These are phyloP conservation scores for Hygrophoropsis aurantiaca DNA, from an alignment of 768 basidiomycete species.

Conservation along the genomic window DNA sequence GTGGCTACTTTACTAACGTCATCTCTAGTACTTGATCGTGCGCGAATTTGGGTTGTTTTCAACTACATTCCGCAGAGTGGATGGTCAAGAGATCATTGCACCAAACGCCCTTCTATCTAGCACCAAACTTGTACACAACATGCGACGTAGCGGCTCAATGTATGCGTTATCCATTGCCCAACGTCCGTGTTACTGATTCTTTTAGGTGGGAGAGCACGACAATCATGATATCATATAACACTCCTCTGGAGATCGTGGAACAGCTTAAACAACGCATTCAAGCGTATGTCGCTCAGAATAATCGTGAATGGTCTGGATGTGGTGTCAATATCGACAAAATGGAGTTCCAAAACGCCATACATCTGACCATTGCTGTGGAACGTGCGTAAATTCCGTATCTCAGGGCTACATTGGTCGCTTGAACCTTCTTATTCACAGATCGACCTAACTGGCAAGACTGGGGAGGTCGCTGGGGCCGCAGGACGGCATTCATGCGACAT, in stretches of 20 bases:
- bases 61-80: constrained; percentile 76
- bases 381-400: constrained; percentile 58
- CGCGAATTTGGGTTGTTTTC: constrained; percentile 81
- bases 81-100: constrained; percentile 77
- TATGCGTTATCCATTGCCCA: constrained; percentile 29
- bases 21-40: constrained; percentile 38
- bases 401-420: not conserved
- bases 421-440: constrained; percentile 38
- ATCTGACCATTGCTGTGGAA: constrained; percentile 67
- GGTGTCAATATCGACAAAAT: constrained; percentile 74
- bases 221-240: constrained; percentile 65
- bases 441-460: constrained; percentile 86
- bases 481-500: constrained; percentile 74
- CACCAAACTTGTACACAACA: constrained; percentile 75
- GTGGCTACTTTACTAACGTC: not conserved
- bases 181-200: not conserved
- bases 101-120: constrained; percentile 72
- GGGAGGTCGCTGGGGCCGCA: constrained; percentile 76
- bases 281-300: constrained; percentile 60
- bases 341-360: constrained; percentile 73
- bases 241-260: constrained; percentile 70
- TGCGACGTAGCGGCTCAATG: constrained; percentile 75
- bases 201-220: constrained; percentile 67
- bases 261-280: constrained; percentile 59
- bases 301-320: constrained; percentile 70